These are phyloP conservation scores for Takakia lepidozioides DNA, from an alignment of 225 moss, liverwort and hornwort species.

Conservation along the genomic window DNA sequence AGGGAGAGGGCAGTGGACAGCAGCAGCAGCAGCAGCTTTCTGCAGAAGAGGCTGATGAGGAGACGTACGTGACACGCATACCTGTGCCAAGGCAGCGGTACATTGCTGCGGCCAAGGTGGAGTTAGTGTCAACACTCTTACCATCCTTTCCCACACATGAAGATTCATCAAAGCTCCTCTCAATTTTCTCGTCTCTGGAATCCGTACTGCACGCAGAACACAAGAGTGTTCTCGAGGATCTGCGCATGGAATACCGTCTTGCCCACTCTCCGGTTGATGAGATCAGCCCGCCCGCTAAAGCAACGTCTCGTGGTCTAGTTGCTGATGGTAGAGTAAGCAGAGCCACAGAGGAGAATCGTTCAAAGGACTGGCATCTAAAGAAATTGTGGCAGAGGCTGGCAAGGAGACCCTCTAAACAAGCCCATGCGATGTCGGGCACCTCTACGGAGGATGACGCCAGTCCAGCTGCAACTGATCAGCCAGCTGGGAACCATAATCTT, in stretches of 20 bases:
- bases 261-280: constrained; percentile 31
- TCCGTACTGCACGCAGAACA: constrained; percentile 73
- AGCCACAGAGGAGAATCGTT: background rate
- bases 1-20: too few species aligned
- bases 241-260: constrained; percentile 66
- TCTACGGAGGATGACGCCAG: too few species aligned
- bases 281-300: constrained; percentile 14
- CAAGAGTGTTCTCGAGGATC: constrained; percentile 72
- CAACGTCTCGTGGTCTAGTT: constrained; percentile 3
- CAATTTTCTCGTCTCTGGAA: constrained; percentile 62
- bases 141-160: constrained; percentile 31
- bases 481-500: too few species aligned
- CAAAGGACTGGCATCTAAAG: constrained; percentile 10
- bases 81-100: constrained; percentile 77
- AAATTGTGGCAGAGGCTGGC: constrained; percentile 35
- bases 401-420: background rate
- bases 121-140: constrained; percentile 69
- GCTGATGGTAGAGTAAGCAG: constrained; percentile 4
- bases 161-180: constrained; percentile 47
- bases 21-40: too few species aligned
- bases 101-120: constrained; percentile 71
- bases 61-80: constrained; percentile 61
- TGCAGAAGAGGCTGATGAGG: constrained; percentile 14
- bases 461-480: too few species aligned
- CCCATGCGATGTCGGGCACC: too few species aligned